These are phyloP conservation scores for Blastomyces parvus DNA, from an alignment of 2,329 filamentous ascomycete species.

Conservation along the genomic window DNA sequence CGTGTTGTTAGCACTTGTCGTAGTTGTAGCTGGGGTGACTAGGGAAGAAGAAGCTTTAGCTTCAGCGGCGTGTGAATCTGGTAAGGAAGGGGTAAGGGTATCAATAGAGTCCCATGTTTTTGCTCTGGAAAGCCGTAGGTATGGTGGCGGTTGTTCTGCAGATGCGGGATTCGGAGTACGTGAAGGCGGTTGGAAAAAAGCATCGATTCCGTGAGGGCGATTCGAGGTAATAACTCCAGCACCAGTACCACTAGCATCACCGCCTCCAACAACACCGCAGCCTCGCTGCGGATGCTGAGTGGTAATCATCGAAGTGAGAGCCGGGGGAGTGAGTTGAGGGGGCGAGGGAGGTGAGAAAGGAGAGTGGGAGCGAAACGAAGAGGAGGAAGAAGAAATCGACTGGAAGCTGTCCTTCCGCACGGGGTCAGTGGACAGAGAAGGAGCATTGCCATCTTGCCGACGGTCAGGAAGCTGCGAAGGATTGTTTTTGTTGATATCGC, in stretches of 20 bases:
- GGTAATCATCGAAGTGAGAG: conserved; percentile 2
- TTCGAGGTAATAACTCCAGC: neutral
- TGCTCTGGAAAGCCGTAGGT: conserved; percentile 5
- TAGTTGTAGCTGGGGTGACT: neutral
- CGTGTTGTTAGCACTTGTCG: neutral
- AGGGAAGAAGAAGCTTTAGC: neutral
- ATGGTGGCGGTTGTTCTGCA: neutral
- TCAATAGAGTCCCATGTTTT: conserved; percentile 5
- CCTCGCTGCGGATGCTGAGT: neutral
- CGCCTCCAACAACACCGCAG: neutral
- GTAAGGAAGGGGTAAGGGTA: neutral
- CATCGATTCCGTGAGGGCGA: neutral
- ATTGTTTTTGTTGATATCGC: neutral
- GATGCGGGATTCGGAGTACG: neutral
- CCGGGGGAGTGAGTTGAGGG: neutral
- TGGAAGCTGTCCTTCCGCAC: conserved; percentile 12
- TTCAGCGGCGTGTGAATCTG: neutral
- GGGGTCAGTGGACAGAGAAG: conserved; percentile 14
- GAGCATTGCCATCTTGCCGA: conserved; percentile 15
- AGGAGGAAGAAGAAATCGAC: neutral
- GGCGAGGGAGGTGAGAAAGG: neutral
- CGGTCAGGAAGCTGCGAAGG: conserved; percentile 1
- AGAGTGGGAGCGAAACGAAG: neutral
- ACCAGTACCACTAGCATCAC: neutral
- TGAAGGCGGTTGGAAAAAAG: neutral